Evolutionary conservation across 208 protist species (phyloP).

Genomic region (Vickermania ingenoplastis): DNA sequence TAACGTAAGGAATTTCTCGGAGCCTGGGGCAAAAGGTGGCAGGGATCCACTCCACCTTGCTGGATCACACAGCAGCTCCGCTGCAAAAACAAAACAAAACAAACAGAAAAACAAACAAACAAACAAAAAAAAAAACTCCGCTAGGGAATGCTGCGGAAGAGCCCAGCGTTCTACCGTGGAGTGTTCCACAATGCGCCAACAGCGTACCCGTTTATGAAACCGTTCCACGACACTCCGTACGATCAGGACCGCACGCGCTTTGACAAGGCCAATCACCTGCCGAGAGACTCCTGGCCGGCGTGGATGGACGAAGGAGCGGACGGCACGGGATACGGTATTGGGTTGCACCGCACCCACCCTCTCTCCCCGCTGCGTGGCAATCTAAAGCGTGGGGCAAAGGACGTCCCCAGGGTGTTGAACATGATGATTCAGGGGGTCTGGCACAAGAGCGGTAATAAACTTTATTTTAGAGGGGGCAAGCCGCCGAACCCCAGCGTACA

Average conservation of each 20-base stretch:
- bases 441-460: constrained; percentile 83
- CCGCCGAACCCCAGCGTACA: constrained; percentile 83
- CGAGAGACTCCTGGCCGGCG: constrained; percentile 46
- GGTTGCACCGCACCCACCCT: constrained; percentile 71
- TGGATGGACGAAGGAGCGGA: constrained; percentile 87
- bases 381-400: constrained; percentile 31
- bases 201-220: constrained; percentile 77
- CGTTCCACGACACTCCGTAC: constrained; percentile 83
- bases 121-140: no score
- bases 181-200: constrained; percentile 82
- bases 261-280: constrained; percentile 35
- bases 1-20: no score
- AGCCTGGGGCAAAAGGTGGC: no score
- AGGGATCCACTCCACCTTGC: no score
- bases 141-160: constrained; percentile 12
- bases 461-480: constrained; percentile 86
- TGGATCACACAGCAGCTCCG: no score
- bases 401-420: constrained; percentile 68
- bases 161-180: constrained; percentile 16
- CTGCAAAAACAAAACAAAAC: no score
- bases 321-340: constrained; percentile 80
- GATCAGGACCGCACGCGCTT: constrained; percentile 59
- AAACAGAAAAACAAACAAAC: no score
- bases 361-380: constrained; percentile 77
- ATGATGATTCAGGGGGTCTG: constrained; percentile 90